Evolutionary conservation across 1,284 basidiomycete genomes (phyloP).

Genomic region (Boletus sp.): DNA sequence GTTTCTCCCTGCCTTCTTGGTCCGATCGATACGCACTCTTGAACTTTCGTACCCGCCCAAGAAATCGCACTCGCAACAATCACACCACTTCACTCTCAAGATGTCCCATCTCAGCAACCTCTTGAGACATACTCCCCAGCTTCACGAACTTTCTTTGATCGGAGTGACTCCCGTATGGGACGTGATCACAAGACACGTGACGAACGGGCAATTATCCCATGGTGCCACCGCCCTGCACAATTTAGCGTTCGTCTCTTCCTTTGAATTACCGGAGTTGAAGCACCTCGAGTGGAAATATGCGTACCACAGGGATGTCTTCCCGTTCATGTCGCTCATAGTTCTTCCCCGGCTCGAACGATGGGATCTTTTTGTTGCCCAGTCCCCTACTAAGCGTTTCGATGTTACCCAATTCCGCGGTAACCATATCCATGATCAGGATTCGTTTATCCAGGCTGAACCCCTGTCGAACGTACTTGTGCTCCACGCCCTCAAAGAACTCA

Average conservation of each 20-base stretch:
- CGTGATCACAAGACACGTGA: slow-evolving; percentile 14
- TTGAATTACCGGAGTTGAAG: slow-evolving; percentile 28
- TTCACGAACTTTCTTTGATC: slow-evolving; percentile 41
- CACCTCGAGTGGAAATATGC: slow-evolving; percentile 31
- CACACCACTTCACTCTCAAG: slow-evolving; percentile 29
- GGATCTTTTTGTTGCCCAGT: slow-evolving; percentile 32
- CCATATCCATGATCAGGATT: slow-evolving; percentile 27
- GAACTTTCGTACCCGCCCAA: slow-evolving; percentile 38
- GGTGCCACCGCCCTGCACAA: slow-evolving; percentile 6
- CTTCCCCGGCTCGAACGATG: slow-evolving; percentile 30
- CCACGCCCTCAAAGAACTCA: slow-evolving; percentile 38
- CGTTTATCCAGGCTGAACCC: slow-evolving; percentile 23
- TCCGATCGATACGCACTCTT: slow-evolving; percentile 38
- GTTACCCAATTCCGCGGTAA: slow-evolving; percentile 31
- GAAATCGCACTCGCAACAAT: slow-evolving; percentile 22
- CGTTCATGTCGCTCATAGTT: slow-evolving; percentile 30
- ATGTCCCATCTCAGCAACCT: slow-evolving; percentile 38
- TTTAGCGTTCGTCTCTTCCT: slow-evolving; percentile 10
- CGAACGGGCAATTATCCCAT: slow-evolving; percentile 15
- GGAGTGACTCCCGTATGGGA: slow-evolving; percentile 43
- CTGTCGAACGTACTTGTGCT: slow-evolving; percentile 32
- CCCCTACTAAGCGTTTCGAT: slow-evolving; percentile 29
- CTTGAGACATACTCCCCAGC: slow-evolving; percentile 35
- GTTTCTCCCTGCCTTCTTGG: slow-evolving; percentile 34
- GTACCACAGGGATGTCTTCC: slow-evolving; percentile 31